Base-by-base conservation (phyloP, 192 early-diverging fungal species). In the Funneliformis mosseae region DNA sequence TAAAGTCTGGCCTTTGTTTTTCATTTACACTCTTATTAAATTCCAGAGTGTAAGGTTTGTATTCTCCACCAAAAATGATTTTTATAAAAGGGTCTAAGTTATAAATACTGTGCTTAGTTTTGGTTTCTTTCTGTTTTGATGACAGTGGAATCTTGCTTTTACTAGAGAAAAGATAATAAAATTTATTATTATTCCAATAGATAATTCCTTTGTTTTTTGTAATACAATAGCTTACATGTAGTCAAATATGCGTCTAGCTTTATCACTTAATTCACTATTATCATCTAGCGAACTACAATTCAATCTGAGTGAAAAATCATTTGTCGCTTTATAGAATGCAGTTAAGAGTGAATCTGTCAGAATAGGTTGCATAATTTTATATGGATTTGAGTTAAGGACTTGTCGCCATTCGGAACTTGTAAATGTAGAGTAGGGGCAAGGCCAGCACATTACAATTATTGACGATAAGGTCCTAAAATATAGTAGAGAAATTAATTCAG, bases 211-310 rank as follows among this genome's bases (percentile, higher is more conserved):
- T n/a, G 21, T 55, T 79, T 79, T 71, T 28, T 45, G 62, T 27
- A 80, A 73, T 80, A 63, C 11, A 62, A 80, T 12, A 50, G 4
- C 27, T 80, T 80, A 80, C 70, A 80, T 74, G 6, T 80, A 25
- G 8, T 74, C 74, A 63, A 80, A 80, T 39, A 80, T 43, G 0
- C 48, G 70, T 0, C 9, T 63, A 28, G 79, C 73, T 33, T 68
- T 79, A n/a, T 72, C 64, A 0, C 66, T 10, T 25, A 79, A 74
- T 71, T 80, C 38, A 63, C 21, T 10, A 74, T 76, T 11, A 39
- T 62, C 21, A 23, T 21, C 63, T 21, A 76, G 39, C 11, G 38
- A 23, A 76, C 0, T 28, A 25, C 38, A 63, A 14, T 62, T 76
- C 39, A 74, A 12, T 11, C 79, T 55, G 18, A 74, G 79, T 59